These are phyloP conservation scores for Saccharomyces jurei DNA, from an alignment of 805 yeast genomes.

Conservation along the genomic window DNA sequence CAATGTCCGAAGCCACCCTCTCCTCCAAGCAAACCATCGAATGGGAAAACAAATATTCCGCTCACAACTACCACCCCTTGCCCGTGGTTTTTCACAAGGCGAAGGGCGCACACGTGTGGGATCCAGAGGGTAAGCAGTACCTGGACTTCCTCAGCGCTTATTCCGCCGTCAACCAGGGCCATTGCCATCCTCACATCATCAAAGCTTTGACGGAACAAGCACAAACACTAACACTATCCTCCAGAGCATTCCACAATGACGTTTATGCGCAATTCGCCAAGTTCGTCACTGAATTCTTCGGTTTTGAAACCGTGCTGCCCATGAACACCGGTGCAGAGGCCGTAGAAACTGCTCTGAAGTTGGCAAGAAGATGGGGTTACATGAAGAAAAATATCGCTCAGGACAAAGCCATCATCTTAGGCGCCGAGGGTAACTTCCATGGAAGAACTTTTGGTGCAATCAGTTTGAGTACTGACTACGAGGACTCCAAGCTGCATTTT, in stretches of 20 bases:
- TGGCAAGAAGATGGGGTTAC: slow-evolving; percentile 98
- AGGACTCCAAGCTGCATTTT: slow-evolving; percentile 78
- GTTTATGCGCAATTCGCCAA: slow-evolving; percentile 82
- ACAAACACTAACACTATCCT: slow-evolving; percentile 69
- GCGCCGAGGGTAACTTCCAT: slow-evolving; percentile 88
- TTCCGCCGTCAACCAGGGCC: slow-evolving; percentile 97
- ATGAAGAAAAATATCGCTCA: slow-evolving; percentile 73
- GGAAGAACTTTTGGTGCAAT: slow-evolving; percentile 94
- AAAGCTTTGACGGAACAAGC: slow-evolving; percentile 84
- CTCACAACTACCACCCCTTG: slow-evolving; percentile 93
- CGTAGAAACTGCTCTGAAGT: slow-evolving; percentile 87
- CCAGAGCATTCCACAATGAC: slow-evolving; percentile 89
- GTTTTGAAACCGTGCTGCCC: slow-evolving; percentile 88
- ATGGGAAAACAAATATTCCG: slow-evolving; percentile 75
- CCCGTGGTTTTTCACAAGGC: slow-evolving; percentile 91
- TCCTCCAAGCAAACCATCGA: slow-evolving; percentile 58
- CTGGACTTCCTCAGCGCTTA: slow-evolving; percentile 89
- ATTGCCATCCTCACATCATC: slow-evolving; percentile 90
- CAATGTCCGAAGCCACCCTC: slow-evolving; percentile 34
- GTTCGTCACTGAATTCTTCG: slow-evolving; percentile 78
- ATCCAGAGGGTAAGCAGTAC: slow-evolving; percentile 92
- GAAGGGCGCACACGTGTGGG: slow-evolving; percentile 91
- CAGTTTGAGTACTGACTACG: slow-evolving; percentile 86
- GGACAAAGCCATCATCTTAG: slow-evolving; percentile 77
- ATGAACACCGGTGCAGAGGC: slow-evolving; percentile 99